Base-by-base conservation (phyloP, 2,329 filamentous ascomycete genomes). In the Chaetomium sp. region DNA sequence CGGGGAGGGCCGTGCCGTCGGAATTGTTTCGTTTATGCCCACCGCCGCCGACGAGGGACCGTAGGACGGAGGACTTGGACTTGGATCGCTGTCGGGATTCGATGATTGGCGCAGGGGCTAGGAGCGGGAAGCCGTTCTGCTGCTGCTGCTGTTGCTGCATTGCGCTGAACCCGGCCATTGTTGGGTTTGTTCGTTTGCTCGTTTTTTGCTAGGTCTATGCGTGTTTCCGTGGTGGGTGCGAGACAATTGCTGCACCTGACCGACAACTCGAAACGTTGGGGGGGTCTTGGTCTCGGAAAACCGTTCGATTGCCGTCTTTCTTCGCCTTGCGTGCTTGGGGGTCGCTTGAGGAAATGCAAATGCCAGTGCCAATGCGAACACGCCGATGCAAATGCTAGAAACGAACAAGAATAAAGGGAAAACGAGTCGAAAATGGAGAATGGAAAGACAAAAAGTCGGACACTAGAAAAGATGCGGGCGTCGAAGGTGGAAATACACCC, bases 61-160 rank as follows among this genome's bases (percentile, higher is more conserved):
- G 75, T 49, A 81, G 65, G 41, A 79, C 75, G 14, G 73, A 78
- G 1, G 77, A 77, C 65, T 75, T 79, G 56, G 75, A 71, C 44
- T 27, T 27, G 19, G 19, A 27, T 27, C 19, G 19, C 19, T 27
- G 19, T 27, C 19, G 19, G 19, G 19, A 27, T 27, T 27, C 75
- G 68, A 51, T 75, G 72, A 59, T 76, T 58, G 58, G n/a, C 46
- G 58, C 14, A 47, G 58, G n/a, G 49, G n/a, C 27, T 6, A 49
- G 36, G 35, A 10, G 47, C 40, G 11, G 11, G 40, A 42, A 14
- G 40, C 7, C 14, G 37, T 9, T 40, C 37, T 40, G 37, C 12
- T 40, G 37, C 12, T 40, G 37, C 37, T 40, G 37, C 37, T 42
- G 6, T n/a, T 42, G 35, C 35, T 35, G 44, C 36, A 36, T 41